A percentile compares a stretch with the other conserved stretches of the same genome.
These are phyloP conservation scores for Rhipidocladum racemiflorum DNA, from an alignment of 176 grass and related monocot species.

Conservation along the genomic window DNA sequence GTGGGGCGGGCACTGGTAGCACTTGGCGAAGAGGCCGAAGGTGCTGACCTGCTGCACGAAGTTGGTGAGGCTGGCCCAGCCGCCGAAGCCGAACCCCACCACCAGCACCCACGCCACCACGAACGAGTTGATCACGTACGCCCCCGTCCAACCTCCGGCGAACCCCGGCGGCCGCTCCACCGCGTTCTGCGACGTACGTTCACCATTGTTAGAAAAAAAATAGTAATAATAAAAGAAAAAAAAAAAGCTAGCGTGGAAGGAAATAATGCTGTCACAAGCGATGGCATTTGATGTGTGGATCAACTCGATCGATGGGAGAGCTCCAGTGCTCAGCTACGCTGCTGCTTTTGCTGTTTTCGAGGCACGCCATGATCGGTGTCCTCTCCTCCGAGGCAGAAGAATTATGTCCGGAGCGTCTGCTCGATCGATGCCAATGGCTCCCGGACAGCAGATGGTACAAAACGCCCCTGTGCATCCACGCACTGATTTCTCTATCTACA, in stretches of 20 bases:
- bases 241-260: too few species aligned
- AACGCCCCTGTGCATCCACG: conserved; percentile 3
- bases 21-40: conserved; percentile 88
- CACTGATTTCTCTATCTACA: neutral
- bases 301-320: too few species aligned
- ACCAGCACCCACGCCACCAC: conserved; percentile 87
- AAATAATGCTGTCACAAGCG: conserved; percentile 1
- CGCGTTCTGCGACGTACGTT: conserved; percentile 52
- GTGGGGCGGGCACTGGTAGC: conserved; percentile 75
- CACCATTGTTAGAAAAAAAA: neutral
- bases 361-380: conserved; percentile 35
- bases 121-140: conserved; percentile 84
- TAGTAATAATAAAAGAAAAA: too few species aligned
- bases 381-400: neutral
- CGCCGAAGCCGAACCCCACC: conserved; percentile 89
- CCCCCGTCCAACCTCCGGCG: conserved; percentile 72
- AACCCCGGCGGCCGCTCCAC: conserved; percentile 73
- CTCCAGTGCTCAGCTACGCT: neutral
- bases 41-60: conserved; percentile 77
- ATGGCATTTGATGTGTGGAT: neutral
- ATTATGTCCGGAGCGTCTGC: conserved; percentile 25
- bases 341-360: conserved; percentile 32
- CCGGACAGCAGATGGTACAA: conserved; percentile 36
- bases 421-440: conserved; percentile 33
- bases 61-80: conserved; percentile 95